phyloP scores from a whole-genome alignment of 2,329 filamentous ascomycete species.

The Cadophora gregata region DNA sequence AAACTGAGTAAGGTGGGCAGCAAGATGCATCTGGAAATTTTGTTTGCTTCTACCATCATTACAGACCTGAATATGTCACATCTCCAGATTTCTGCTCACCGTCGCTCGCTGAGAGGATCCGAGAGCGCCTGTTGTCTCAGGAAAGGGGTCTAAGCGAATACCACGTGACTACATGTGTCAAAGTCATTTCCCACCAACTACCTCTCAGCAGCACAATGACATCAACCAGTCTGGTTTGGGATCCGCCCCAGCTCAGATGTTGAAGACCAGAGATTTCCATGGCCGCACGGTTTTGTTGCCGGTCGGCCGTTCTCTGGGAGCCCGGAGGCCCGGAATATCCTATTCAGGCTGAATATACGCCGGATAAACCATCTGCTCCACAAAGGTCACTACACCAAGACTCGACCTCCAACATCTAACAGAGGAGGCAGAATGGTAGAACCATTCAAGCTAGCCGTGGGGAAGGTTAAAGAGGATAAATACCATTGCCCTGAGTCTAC shows the following conservation, averaged over 20 bases:
- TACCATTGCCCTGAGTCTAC: constrained; percentile 9
- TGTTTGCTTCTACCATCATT: too few relatives aligned
- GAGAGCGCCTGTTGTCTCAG: too few relatives aligned
- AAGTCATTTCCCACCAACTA: neutral
- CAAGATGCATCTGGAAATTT: neutral
- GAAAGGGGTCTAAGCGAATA: neutral
- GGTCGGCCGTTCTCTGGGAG: neutral
- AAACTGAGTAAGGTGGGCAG: neutral
- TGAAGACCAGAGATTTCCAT: neutral
- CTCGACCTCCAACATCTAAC: constrained; percentile 12
- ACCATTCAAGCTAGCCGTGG: constrained; percentile 7
- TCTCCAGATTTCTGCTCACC: neutral
- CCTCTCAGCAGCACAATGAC: neutral
- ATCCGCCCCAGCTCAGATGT: neutral
- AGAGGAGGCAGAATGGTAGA: neutral
- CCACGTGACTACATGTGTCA: neutral
- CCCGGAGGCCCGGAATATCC: neutral
- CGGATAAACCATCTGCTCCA: constrained; percentile 19
- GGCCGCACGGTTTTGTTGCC: neutral
- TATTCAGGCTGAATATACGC: constrained; percentile 14
- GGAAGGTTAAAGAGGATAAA: constrained; percentile 18
- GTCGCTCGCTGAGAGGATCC: too few relatives aligned
- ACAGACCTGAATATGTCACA: too few relatives aligned
- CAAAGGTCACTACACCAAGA: constrained; percentile 16
- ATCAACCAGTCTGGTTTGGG: neutral